A percentile compares a stretch with the other conserved stretches of the same genome.
phyloP scores from a whole-genome alignment of 2,329 filamentous ascomycete genomes.

The Falciphora oryzae region DNA sequence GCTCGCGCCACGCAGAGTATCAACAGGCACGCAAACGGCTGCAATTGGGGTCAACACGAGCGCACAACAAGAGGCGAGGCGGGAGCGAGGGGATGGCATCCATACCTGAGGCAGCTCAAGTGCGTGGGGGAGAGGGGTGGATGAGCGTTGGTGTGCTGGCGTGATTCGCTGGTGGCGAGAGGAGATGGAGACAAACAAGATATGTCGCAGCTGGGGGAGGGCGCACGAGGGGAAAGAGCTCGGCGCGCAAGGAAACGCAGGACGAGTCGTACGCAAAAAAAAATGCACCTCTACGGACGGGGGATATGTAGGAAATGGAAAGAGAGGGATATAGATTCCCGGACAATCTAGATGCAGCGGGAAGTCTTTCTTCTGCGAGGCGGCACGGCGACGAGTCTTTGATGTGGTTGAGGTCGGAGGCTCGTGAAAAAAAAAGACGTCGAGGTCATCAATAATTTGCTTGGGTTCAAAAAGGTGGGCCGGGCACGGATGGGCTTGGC shows the following conservation, averaged over 20 bases:
- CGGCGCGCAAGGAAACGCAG: not conserved
- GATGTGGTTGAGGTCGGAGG: not conserved
- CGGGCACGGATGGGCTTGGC: conserved; percentile 7
- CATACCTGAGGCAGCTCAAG: not conserved
- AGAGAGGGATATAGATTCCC: not conserved
- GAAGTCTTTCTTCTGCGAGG: not conserved
- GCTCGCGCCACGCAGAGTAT: not conserved
- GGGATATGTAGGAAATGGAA: not conserved
- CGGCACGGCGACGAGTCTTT: not conserved
- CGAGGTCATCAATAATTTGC: conserved; percentile 8
- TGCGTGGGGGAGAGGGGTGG: not conserved
- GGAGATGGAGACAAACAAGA: not conserved
- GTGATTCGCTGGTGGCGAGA: not conserved
- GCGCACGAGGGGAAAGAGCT: not conserved
- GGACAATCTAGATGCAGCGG: conserved; percentile 2
- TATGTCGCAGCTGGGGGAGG: not conserved
- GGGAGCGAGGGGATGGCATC: not conserved
- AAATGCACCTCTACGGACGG: not conserved
- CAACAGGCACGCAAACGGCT: not conserved
- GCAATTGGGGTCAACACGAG: not conserved
- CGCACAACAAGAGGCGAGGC: not conserved
- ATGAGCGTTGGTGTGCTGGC: not conserved
- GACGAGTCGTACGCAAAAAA: not conserved
- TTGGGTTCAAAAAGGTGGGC: conserved; percentile 2
- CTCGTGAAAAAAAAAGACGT: conserved; percentile 7